Evolutionary conservation across 2,329 filamentous ascomycete species (phyloP), one percentile per base, ranked within the genome.

Genomic region (Aspergillus pseudoterreus): DNA sequence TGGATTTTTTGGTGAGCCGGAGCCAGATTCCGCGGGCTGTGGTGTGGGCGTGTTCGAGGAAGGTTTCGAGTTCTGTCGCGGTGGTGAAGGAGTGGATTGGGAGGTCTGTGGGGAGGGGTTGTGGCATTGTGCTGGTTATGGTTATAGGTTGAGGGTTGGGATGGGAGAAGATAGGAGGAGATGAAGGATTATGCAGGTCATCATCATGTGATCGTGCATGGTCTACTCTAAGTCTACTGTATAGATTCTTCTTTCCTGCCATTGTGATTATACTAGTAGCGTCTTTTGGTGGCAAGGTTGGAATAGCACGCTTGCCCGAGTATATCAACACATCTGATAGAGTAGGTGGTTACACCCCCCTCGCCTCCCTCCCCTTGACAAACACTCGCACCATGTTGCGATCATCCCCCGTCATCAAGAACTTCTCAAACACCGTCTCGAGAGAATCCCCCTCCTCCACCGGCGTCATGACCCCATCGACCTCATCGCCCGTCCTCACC

Each of bases 351-450:
- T 33, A 47, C 24, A 47, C 9, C 53, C 27, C 59, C 33, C 68
- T 69, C 15, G 75, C 69, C 12, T 58, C 64, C 10, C 69, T 64
- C 1, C 82, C 82, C 6, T 66, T 61, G 0, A 85, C 79, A 65
- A 74, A 85, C 0, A 85, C 83, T 17, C 73, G 62, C 0, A 63
- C 60, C 47, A 85, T 82, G 56, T 85, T 85, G 4, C 83, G 71
- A 60, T 86, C 83, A 61, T 86, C 83, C 0, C 81, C 83, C 2
- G 82, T 85, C 81, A 85, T 84, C 27, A 86, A 58, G 53, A 83
- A 86, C 70, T 85, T 86, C 50, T 85, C 81, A 52, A 85, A 80
- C 15, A 83, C 68, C 0, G 69, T 76, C 44, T 65, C 61, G 0
- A 69, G 38, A 0, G 67, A 67, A 46, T 85, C 82, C 0, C 67